These are phyloP conservation scores for Nakaseomyces glabratus DNA, from an alignment of 1,139 yeast genomes.

Conservation along the genomic window DNA sequence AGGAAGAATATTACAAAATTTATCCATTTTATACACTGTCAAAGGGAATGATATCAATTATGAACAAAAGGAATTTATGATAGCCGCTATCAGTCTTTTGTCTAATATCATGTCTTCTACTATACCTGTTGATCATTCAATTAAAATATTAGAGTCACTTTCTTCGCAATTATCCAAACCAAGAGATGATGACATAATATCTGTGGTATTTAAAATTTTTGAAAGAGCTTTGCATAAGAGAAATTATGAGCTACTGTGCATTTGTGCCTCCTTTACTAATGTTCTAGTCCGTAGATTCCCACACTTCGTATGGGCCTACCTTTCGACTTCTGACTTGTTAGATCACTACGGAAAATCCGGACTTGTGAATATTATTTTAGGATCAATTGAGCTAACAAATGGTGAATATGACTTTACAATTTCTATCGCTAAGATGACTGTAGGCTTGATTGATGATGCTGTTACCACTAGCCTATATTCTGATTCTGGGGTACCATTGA, in stretches of 20 bases:
- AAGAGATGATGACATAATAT: slow-evolving; percentile 50
- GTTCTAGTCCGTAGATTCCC: slow-evolving; percentile 45
- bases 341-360: slow-evolving; percentile 67
- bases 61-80: slow-evolving; percentile 31
- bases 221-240: slow-evolving; percentile 61
- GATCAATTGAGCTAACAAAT: slow-evolving; percentile 62
- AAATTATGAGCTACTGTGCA: slow-evolving; percentile 39
- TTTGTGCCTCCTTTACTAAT: slow-evolving; percentile 45
- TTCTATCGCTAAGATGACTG: slow-evolving; percentile 46
- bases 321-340: slow-evolving; percentile 57
- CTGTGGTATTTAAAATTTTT: slow-evolving; percentile 52
- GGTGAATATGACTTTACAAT: slow-evolving; percentile 62
- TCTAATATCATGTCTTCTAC: slow-evolving; percentile 40
- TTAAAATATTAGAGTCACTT: slow-evolving; percentile 39
- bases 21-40: slow-evolving; percentile 37
- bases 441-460: slow-evolving; percentile 47
- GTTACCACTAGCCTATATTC: slow-evolving; percentile 29
- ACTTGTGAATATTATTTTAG: slow-evolving; percentile 50
- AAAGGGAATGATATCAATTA: slow-evolving; percentile 18
- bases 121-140: slow-evolving; percentile 35
- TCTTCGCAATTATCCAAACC: slow-evolving; percentile 25
- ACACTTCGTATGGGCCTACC: slow-evolving; percentile 69
- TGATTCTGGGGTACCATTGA: slow-evolving; percentile 35
- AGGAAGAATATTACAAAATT: slow-evolving; percentile 67
- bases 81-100: slow-evolving; percentile 46